Conservation (phyloP, 345 rosid genomes). For the Acer yangbiense region DNA sequence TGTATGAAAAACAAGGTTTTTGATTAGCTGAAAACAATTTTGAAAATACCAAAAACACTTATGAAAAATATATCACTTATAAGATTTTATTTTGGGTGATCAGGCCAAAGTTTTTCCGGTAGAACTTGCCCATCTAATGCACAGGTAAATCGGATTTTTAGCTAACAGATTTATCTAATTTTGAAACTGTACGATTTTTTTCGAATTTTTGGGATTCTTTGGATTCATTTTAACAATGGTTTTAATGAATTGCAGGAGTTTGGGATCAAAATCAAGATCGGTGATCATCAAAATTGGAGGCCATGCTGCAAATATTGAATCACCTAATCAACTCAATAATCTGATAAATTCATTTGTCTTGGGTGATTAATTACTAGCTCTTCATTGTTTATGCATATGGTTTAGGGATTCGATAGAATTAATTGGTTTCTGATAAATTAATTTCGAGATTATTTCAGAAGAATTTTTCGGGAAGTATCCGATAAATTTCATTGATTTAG, state of each 20-base stretch:
- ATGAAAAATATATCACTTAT: neutral
- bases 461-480: neutral
- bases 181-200: neutral
- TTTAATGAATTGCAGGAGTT: conserved; percentile 36
- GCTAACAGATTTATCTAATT: neutral
- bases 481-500: neutral
- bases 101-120: conserved; percentile 64
- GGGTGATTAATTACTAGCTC: neutral
- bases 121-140: conserved; percentile 55
- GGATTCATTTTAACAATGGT: neutral
- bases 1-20: neutral
- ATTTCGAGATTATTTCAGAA: neutral
- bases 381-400: neutral
- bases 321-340: conserved; percentile 50
- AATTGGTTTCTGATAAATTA: neutral
- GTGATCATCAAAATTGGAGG: conserved; percentile 68
- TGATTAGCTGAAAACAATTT: neutral
- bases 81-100: conserved; percentile 32
- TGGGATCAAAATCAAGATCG: conserved; percentile 62
- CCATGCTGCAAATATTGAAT: conserved; percentile 70
- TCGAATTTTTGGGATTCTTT: neutral
- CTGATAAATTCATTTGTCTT: conserved; percentile 57
- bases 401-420: no score
- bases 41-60: neutral
- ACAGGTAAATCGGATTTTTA: conserved; percentile 34